Evolutionary conservation across 2,329 filamentous ascomycete genomes (phyloP).

Genomic region (Cyclaneusma minus): DNA sequence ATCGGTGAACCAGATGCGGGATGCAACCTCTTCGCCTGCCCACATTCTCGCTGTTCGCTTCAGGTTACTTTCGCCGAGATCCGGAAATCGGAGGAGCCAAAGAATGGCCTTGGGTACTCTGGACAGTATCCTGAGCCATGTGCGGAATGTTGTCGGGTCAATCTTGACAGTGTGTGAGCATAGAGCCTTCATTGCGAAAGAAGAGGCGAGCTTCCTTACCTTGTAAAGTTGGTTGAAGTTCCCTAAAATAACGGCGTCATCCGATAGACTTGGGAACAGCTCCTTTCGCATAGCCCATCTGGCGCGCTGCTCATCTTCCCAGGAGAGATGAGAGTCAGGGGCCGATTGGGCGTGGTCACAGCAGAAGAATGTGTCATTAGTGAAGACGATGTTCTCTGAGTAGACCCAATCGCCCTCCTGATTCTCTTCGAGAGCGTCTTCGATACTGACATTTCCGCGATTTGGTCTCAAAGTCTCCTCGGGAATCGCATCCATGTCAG

Average conservation of each 20-base stretch:
- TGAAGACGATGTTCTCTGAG: constrained; percentile 91
- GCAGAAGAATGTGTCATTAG: constrained; percentile 91
- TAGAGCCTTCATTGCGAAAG: not conserved
- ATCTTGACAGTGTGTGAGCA: constrained; percentile 41
- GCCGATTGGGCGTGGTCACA: constrained; percentile 90
- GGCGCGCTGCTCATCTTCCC: constrained; percentile 68
- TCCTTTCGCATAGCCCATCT: constrained; percentile 90
- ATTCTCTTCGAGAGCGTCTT: constrained; percentile 57
- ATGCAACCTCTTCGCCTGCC: constrained; percentile 75
- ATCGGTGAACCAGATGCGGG: constrained; percentile 84
- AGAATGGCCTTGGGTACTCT: constrained; percentile 75
- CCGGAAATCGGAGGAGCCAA: constrained; percentile 94
- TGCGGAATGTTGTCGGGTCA: constrained; percentile 89
- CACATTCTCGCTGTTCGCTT: constrained; percentile 65
- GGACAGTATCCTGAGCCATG: constrained; percentile 83
- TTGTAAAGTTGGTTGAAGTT: constrained; percentile 99
- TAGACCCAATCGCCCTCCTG: constrained; percentile 79
- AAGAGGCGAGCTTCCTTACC: constrained; percentile 31
- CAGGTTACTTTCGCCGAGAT: constrained; percentile 78
- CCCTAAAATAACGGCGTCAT: constrained; percentile 79
- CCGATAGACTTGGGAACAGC: constrained; percentile 67
- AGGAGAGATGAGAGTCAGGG: constrained; percentile 51
- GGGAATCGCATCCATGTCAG: constrained; percentile 78
- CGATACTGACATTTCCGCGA: constrained; percentile 57
- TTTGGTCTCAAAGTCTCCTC: constrained; percentile 65